These are phyloP conservation scores for Fennellomyces sp. DNA, from an alignment of 371 early-diverging fungal species.

Conservation along the genomic window DNA sequence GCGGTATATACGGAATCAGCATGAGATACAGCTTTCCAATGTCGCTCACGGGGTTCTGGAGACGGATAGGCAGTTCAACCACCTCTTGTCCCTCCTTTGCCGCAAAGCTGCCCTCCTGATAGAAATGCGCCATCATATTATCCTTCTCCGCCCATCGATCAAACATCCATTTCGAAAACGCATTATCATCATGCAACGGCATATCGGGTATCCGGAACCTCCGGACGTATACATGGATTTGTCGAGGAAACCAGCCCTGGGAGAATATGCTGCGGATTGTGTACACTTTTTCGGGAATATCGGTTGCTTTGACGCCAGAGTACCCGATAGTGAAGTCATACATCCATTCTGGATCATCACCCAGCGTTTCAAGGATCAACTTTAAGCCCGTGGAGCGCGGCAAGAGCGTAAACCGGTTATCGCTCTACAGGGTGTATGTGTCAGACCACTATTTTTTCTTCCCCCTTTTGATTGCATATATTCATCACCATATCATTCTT, in stretches of 20 bases:
- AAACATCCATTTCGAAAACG: slow-evolving; percentile 78
- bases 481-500: slow-evolving; percentile 51
- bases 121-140: slow-evolving; percentile 78
- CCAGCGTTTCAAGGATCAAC: slow-evolving; percentile 59
- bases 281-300: slow-evolving; percentile 74
- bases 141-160: slow-evolving; percentile 87
- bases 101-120: slow-evolving; percentile 70
- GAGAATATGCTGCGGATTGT: slow-evolving; percentile 70
- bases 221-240: slow-evolving; percentile 74
- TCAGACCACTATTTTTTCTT: background rate
- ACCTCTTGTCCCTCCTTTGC: slow-evolving; percentile 9
- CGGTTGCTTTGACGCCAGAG: slow-evolving; percentile 64
- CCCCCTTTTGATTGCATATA: background rate
- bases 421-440: slow-evolving; percentile 24
- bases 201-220: slow-evolving; percentile 65
- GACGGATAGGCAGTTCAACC: slow-evolving; percentile 23
- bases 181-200: slow-evolving; percentile 61
- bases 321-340: slow-evolving; percentile 87
- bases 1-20: slow-evolving; percentile 31
- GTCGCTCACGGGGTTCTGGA: slow-evolving; percentile 27
- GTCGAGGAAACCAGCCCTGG: slow-evolving; percentile 60
- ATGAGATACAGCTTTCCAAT: slow-evolving; percentile 31
- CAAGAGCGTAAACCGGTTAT: slow-evolving; percentile 61
- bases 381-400: slow-evolving; percentile 82
- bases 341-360: slow-evolving; percentile 60